Percentiles rank a stretch among this genome's conserved stretches.
These are phyloP conservation scores for Furcasterigmium sp. DNA, from an alignment of 2,329 filamentous ascomycete species.

Conservation along the genomic window DNA sequence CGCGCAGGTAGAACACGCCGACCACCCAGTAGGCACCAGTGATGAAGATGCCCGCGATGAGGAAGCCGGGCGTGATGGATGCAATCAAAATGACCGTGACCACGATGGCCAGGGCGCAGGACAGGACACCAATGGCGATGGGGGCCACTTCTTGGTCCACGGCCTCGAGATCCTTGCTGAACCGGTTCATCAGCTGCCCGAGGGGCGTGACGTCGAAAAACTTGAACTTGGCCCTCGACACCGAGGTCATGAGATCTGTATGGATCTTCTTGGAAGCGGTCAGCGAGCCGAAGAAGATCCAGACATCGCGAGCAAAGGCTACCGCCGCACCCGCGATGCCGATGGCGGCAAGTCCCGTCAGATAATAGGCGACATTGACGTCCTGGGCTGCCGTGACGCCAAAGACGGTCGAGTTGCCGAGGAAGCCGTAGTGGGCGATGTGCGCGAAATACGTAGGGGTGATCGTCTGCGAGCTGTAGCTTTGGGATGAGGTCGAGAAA, in stretches of 20 bases:
- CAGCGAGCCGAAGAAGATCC: slow-evolving; percentile 89
- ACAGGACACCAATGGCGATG: slow-evolving; percentile 72
- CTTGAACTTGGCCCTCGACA: slow-evolving; percentile 88
- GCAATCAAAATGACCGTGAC: slow-evolving; percentile 88
- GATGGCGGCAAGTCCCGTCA: slow-evolving; percentile 75
- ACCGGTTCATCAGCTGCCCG: slow-evolving; percentile 95
- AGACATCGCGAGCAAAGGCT: slow-evolving; percentile 76
- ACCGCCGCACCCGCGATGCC: slow-evolving; percentile 73
- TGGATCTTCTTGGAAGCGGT: slow-evolving; percentile 85
- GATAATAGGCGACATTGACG: slow-evolving; percentile 80
- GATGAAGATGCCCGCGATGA: slow-evolving; percentile 84
- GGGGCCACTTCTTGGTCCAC: slow-evolving; percentile 95
- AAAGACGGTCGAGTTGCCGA: slow-evolving; percentile 28
- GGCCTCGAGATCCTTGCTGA: slow-evolving; percentile 94
- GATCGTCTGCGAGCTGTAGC: slow-evolving; percentile 25
- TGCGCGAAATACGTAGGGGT: slow-evolving; percentile 33
- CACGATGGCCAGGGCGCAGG: slow-evolving; percentile 60
- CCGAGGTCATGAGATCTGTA: slow-evolving; percentile 66
- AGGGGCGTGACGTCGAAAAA: slow-evolving; percentile 97
- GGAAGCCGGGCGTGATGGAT: slow-evolving; percentile 81
- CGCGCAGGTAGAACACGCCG: slow-evolving; percentile 81
- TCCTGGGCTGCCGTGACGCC: slow-evolving; percentile 30
- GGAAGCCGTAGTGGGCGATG: slow-evolving; percentile 27
- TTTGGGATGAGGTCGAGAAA: slow-evolving; percentile 29
- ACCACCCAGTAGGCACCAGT: slow-evolving; percentile 76